Evolutionary conservation across 2,329 filamentous ascomycete genomes (phyloP).

Genomic region (Hypoxylon rubiginosum): DNA sequence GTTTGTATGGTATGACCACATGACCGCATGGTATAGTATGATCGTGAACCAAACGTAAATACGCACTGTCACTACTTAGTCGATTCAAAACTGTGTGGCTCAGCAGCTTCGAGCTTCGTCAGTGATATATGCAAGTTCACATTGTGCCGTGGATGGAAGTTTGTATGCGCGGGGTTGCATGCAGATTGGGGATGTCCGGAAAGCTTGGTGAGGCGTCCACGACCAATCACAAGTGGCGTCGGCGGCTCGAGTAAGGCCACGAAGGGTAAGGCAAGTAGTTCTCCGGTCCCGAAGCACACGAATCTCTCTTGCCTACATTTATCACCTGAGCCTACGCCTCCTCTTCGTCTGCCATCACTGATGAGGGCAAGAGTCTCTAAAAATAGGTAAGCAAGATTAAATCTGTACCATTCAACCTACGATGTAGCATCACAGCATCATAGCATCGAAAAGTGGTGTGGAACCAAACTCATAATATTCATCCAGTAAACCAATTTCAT

Average conservation of each 20-base stretch:
- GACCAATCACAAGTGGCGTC: constrained; percentile 33
- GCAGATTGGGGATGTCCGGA: constrained; percentile 41
- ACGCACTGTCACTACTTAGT: constrained; percentile 10
- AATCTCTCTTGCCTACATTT: constrained; percentile 11
- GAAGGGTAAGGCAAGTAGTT: constrained; percentile 14
- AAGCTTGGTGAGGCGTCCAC: constrained; percentile 19
- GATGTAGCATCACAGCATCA: constrained; percentile 16
- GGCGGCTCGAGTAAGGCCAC: constrained; percentile 11
- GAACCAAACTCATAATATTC: constrained; percentile 21
- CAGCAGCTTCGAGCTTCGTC: constrained; percentile 32
- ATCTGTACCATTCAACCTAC: constrained; percentile 31
- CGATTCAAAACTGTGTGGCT: constrained; percentile 27
- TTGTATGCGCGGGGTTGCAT: constrained; percentile 34
- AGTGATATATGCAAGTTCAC: constrained; percentile 24
- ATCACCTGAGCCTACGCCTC: background rate
- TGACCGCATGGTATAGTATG: constrained; percentile 9
- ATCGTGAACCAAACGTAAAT: background rate
- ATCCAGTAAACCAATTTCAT: constrained; percentile 13
- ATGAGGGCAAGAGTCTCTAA: constrained; percentile 7
- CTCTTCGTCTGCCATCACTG: background rate
- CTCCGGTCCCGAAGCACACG: constrained; percentile 32
- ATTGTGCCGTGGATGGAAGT: constrained; percentile 22
- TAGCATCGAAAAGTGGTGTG: constrained; percentile 2
- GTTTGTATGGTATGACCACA: constrained; percentile 20
- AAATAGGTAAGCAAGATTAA: constrained; percentile 29